phyloP scores from a whole-genome alignment of 257 asterid species.

The Haberlea rhodopensis region DNA sequence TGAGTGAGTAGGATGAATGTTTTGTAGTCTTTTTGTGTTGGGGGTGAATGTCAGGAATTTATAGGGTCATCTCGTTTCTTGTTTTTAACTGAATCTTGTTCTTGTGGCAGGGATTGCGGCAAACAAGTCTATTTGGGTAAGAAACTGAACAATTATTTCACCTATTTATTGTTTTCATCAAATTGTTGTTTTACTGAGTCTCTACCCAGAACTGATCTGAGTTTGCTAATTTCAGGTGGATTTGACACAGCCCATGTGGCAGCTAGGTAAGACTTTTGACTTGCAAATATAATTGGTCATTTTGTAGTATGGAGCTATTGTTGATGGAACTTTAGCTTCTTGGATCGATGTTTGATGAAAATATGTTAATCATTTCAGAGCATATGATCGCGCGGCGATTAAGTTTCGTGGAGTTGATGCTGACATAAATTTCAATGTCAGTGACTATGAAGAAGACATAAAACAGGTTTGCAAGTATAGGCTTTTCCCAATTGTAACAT shows the following conservation, averaged over 20 bases:
- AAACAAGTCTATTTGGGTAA: constrained; percentile 92
- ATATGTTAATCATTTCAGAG: constrained; percentile 38
- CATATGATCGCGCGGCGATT: constrained; percentile 85
- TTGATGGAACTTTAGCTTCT: constrained; percentile 15
- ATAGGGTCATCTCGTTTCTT: constrained; percentile 11
- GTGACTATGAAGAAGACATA: constrained; percentile 76
- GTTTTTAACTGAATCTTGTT: constrained; percentile 26
- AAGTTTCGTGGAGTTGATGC: constrained; percentile 90
- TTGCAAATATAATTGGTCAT: background rate
- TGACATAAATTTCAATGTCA: constrained; percentile 64
- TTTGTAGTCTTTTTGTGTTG: background rate
- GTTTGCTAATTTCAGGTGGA: constrained; percentile 58
- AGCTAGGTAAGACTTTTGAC: constrained; percentile 54
- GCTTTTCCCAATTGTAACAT: background rate
- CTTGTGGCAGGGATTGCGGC: constrained; percentile 88
- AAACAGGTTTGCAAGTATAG: constrained; percentile 43
- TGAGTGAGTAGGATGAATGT: constrained; percentile 17
- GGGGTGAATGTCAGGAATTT: background rate
- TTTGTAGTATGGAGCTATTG: constrained; percentile 6
- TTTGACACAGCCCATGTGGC: constrained; percentile 97
- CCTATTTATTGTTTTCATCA: background rate
- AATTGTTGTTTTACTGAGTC: background rate
- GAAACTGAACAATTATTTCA: constrained; percentile 5
- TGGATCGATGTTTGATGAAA: background rate
- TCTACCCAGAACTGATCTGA: constrained; percentile 3